Evolutionary conservation across 2,329 filamentous ascomycete genomes (phyloP).

Genomic region (Phaeosphaeria sp.): DNA sequence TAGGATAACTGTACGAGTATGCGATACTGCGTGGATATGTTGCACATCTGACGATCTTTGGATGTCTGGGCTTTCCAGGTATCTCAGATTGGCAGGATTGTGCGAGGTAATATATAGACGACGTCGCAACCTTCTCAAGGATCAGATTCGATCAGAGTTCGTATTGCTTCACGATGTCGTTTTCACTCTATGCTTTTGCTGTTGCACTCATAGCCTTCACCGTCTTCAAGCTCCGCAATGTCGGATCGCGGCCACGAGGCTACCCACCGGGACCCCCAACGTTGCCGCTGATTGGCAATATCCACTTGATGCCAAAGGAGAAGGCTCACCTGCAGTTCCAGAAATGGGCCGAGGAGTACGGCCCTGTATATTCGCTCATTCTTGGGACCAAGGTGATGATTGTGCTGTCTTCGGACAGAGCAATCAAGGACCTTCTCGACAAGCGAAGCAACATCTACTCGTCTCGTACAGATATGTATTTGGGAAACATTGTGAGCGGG

Average conservation of each 20-base stretch:
- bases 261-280: conserved; percentile 61
- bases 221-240: not conserved
- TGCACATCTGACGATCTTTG: not conserved
- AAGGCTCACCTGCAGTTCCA: conserved; percentile 56
- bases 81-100: not conserved
- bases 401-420: conserved; percentile 54
- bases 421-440: conserved; percentile 61
- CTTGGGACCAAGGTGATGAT: conserved; percentile 57
- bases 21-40: not conserved
- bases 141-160: not conserved
- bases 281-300: conserved; percentile 59
- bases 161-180: not conserved
- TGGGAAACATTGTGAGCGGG: conserved; percentile 16
- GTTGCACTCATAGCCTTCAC: not conserved
- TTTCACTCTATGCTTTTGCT: not conserved
- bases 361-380: conserved; percentile 59
- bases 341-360: conserved; percentile 61
- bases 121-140: not conserved
- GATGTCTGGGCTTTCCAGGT: not conserved
- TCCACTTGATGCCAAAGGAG: conserved; percentile 56
- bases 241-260: conserved; percentile 5
- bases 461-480: conserved; percentile 47
- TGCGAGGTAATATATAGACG: not conserved
- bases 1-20: not conserved
- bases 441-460: conserved; percentile 59